A percentile compares a stretch with the other conserved stretches of the same genome.
Conservation (phyloP, 176 grass and related monocot species). For the Aegilops longissima region DNA sequence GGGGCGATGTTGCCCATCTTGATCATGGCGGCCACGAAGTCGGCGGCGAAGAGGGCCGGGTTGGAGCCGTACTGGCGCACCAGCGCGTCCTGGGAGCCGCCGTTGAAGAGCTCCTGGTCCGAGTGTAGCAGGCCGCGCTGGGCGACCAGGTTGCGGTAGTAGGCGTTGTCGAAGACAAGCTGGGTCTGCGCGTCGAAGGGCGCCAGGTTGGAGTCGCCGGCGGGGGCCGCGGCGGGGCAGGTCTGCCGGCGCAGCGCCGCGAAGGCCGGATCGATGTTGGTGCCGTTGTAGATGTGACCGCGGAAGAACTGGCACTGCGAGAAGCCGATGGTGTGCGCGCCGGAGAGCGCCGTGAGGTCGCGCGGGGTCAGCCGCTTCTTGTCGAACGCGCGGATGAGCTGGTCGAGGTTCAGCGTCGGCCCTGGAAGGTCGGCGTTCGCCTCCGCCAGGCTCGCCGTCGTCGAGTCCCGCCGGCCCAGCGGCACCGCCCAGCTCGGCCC, state of each 20-base stretch:
- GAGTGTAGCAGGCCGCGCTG: conserved; percentile 63
- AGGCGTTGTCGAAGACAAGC: conserved; percentile 56
- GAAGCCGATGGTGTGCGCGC: conserved; percentile 79
- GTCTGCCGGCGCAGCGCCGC: conserved; percentile 12
- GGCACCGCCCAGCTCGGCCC: conserved; percentile 64
- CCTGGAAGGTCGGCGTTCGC: conserved; percentile 61
- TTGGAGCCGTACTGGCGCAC: conserved; percentile 32
- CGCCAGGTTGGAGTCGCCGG: conserved; percentile 47
- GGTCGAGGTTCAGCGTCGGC: conserved; percentile 32
- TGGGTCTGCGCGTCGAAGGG: conserved; percentile 53
- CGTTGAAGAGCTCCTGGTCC: conserved; percentile 75
- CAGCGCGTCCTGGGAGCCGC: conserved; percentile 53
- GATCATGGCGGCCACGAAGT: conserved; percentile 58
- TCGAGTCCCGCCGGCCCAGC: conserved; percentile 70
- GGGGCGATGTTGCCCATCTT: conserved; percentile 54
- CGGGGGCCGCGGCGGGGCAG: conserved; percentile 22
- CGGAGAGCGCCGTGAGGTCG: conserved; percentile 72
- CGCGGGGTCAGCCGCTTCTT: conserved; percentile 48
- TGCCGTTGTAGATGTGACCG: conserved; percentile 58
- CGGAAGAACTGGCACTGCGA: conserved; percentile 67
- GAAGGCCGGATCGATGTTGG: conserved; percentile 51
- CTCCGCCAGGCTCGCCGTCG: conserved; percentile 40
- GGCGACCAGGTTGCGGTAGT: conserved; percentile 54
- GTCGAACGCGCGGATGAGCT: conserved; percentile 45
- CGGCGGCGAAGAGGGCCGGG: background rate